phyloP scores from a whole-genome alignment of 768 basidiomycete genomes.

The Rhizopogon rudus region DNA sequence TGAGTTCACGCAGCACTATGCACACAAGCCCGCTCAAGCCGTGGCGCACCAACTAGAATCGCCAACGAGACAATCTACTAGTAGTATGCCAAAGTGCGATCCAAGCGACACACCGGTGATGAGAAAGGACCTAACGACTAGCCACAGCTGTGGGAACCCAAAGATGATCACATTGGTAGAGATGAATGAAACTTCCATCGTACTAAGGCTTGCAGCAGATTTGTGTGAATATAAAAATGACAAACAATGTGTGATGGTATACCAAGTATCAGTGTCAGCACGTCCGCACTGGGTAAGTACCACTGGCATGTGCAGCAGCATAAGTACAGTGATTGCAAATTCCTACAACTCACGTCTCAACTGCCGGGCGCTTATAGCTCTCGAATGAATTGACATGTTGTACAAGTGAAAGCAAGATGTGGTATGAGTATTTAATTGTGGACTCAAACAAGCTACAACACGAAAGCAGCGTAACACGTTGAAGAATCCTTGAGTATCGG shows the following conservation, averaged over 20 bases:
- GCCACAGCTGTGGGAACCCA: not conserved
- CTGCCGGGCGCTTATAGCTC: no score
- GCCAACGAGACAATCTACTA: not conserved
- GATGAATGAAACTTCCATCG: not conserved
- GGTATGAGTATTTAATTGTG: no score
- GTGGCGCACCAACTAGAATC: not conserved
- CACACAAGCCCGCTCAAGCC: not conserved
- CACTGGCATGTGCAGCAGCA: no score
- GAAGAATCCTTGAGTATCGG: no score
- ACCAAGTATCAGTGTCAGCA: not conserved
- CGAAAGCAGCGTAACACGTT: no score
- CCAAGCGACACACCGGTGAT: not conserved
- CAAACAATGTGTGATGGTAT: not conserved
- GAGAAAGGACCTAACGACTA: not conserved
- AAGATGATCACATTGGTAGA: not conserved
- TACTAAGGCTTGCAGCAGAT: not conserved
- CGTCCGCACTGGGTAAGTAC: not conserved
- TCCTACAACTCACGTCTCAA: no score
- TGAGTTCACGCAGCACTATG: not conserved
- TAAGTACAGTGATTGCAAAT: no score
- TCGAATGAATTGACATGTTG: no score
- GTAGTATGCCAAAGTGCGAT: not conserved
- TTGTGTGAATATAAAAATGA: not conserved
- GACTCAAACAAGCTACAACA: no score
- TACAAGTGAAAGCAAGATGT: no score